A percentile compares a stretch with the other conserved stretches of the same genome.
Conservation (phyloP, 768 basidiomycete species). For the Lyophyllum atratum region DNA sequence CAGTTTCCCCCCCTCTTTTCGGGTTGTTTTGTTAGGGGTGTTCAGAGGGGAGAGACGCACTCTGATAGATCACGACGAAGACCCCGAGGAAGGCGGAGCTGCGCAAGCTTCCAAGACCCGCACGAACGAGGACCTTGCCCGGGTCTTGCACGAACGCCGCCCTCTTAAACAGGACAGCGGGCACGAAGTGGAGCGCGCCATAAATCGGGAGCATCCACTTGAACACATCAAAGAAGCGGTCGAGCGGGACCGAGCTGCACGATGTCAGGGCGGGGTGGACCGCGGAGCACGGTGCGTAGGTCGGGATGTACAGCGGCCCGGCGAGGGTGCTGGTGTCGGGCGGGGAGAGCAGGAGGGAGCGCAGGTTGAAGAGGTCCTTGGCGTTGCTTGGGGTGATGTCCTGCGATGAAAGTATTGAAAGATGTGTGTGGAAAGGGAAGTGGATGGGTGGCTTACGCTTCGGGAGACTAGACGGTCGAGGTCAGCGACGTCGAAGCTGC, state of each 20-base stretch:
- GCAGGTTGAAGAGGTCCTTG: constrained; percentile 46
- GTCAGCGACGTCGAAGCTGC: constrained; percentile 53
- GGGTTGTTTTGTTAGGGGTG: not conserved
- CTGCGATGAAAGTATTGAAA: constrained; percentile 24
- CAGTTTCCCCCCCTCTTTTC: not conserved
- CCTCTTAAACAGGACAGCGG: constrained; percentile 81
- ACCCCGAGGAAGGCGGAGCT: constrained; percentile 87
- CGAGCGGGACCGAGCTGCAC: constrained; percentile 60
- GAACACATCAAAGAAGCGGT: constrained; percentile 79
- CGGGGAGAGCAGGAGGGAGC: constrained; percentile 36
- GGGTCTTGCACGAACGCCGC: constrained; percentile 68
- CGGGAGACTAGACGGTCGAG: constrained; percentile 56
- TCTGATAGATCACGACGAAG: constrained; percentile 82
- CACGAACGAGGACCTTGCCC: constrained; percentile 59
- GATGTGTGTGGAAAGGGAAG: not conserved
- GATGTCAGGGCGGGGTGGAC: constrained; percentile 73
- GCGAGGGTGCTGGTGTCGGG: constrained; percentile 18
- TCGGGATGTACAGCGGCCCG: constrained; percentile 43
- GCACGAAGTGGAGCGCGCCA: constrained; percentile 87
- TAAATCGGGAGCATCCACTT: constrained; percentile 86
- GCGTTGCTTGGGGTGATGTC: constrained; percentile 57
- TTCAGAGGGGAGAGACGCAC: constrained; percentile 40
- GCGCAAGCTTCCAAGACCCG: constrained; percentile 71
- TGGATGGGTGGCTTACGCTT: constrained; percentile 36
- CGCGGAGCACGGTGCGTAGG: constrained; percentile 65